Evolutionary conservation across 768 basidiomycete species (phyloP), one percentile per base, ranked within the genome.

Genomic region (Phylloporus sp.): DNA sequence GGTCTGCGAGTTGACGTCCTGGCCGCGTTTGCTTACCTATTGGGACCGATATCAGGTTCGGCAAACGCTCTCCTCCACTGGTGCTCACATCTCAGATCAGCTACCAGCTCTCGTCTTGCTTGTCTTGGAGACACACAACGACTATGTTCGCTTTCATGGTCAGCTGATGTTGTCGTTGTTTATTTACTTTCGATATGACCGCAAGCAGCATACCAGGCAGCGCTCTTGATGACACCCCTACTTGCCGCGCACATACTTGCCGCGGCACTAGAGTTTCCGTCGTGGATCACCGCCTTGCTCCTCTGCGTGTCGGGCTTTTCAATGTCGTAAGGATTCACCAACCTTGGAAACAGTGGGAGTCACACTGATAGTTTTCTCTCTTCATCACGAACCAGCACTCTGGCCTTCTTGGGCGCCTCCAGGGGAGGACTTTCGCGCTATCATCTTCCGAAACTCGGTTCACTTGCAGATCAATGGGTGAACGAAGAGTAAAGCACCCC

Each of bases 91-190:
- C 34, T 31, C 32, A 6, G 14, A 10, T 22, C 10, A 43, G 42
- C 38, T 17, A 37, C 46, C 20, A 86, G 88, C 87, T 3, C 65
- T 89, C 24, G 22, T 71, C 1, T 63, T 88, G 26, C 73, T 90
- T 9, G 73, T 86, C n/a, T 52, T 81, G n/a, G 86, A 90, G 66
- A 90, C 81, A 9, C 76, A 78, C 50, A 85, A 84, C 56, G 82
- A 88, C 63, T 84, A 79, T 52, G 79, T 88, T 48, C 80, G 87
- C 43, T 89, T 88, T 61, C 86, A 87, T 60, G 83, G 86, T 85
- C 42, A 57, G 77, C 59, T 14, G 28, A 43, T 29, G 7, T n/a
- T 22, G 34, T 42, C 36, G 24, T 36, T 44, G 26, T 29, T 44
- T 40, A 39, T 54, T 38, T 42, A 4, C 24, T 32, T 43, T 44